A percentile compares a stretch with the other conserved stretches of the same genome.
Evolutionary conservation across 176 grass and related monocot genomes (phyloP).

Genomic region (Musa troglodytarum): DNA sequence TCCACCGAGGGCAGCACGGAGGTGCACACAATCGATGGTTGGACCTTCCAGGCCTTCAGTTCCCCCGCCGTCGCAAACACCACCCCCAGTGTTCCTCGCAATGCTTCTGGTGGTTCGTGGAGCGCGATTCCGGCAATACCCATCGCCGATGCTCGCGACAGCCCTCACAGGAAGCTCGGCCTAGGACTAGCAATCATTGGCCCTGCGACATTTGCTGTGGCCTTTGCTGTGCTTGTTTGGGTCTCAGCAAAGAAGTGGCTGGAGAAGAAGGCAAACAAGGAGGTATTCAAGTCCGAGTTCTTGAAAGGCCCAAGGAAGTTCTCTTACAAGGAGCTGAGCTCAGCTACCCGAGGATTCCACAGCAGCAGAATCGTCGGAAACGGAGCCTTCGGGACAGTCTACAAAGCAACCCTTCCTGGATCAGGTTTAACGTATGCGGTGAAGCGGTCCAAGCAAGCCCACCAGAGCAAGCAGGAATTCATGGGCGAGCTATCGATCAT

Average conservation of each 20-base stretch:
- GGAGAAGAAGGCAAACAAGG: constrained; percentile 24
- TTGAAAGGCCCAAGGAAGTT: constrained; percentile 79
- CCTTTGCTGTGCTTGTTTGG: constrained; percentile 53
- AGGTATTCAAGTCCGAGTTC: constrained; percentile 31
- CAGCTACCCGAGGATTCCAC: constrained; percentile 66
- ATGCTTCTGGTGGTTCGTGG: constrained; percentile 12
- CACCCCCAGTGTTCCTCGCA: constrained; percentile 16
- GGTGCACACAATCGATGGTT: constrained; percentile 58
- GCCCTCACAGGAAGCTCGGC: constrained; percentile 33
- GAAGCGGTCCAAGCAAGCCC: constrained; percentile 77
- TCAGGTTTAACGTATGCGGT: constrained; percentile 32
- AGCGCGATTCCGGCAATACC: constrained; percentile 10
- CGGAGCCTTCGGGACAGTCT: constrained; percentile 82
- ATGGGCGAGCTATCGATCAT: constrained; percentile 70
- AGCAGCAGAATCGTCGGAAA: constrained; percentile 53
- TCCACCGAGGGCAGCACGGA: constrained; percentile 71
- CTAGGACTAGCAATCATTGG: constrained; percentile 48
- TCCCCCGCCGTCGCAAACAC: constrained; percentile 20
- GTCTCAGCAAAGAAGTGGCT: constrained; percentile 43
- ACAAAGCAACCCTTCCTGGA: constrained; percentile 47
- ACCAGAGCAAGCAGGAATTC: constrained; percentile 72
- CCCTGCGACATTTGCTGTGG: constrained; percentile 34
- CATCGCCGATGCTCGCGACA: neutral
- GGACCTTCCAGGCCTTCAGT: constrained; percentile 58
- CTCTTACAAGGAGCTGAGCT: constrained; percentile 68